Percentiles rank a stretch among this genome's conserved stretches.
Conservation (phyloP, 2,329 filamentous ascomycete genomes). For the Epichloe aotearoae region DNA sequence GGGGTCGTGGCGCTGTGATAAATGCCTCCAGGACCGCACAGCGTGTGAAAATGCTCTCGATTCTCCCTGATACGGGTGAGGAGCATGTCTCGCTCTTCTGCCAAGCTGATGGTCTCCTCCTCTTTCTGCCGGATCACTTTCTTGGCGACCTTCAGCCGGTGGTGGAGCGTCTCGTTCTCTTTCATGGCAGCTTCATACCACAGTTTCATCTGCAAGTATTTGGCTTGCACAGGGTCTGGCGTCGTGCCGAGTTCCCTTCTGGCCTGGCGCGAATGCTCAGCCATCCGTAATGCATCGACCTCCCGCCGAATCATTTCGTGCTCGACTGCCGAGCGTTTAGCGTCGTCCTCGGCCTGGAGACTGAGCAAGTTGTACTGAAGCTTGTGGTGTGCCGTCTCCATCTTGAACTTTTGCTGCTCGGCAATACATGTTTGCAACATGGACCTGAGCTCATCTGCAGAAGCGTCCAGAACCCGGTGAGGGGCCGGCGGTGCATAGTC, state of each 20-base stretch:
- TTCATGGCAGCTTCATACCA: slow-evolving; percentile 53
- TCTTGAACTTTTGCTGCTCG: slow-evolving; percentile 52
- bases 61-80: slow-evolving; percentile 81
- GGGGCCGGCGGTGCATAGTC: slow-evolving; percentile 35
- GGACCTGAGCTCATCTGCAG: slow-evolving; percentile 40
- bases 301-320: slow-evolving; percentile 84
- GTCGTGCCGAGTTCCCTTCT: slow-evolving; percentile 38
- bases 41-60: slow-evolving; percentile 68
- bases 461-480: slow-evolving; percentile 38
- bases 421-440: slow-evolving; percentile 42
- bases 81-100: slow-evolving; percentile 64
- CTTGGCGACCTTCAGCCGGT: slow-evolving; percentile 59
- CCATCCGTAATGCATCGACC: slow-evolving; percentile 67
- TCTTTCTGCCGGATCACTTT: slow-evolving; percentile 67
- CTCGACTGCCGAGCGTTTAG: slow-evolving; percentile 79
- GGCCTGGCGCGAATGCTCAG: slow-evolving; percentile 54
- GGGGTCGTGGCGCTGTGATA: slow-evolving; percentile 51
- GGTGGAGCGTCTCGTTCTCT: slow-evolving; percentile 50
- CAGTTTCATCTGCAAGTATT: slow-evolving; percentile 49
- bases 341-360: slow-evolving; percentile 72
- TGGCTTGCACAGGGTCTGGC: slow-evolving; percentile 39
- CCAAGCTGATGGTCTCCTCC: slow-evolving; percentile 54
- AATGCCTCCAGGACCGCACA: slow-evolving; percentile 61
- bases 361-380: slow-evolving; percentile 75
- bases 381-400: slow-evolving; percentile 80